Percentiles rank a stretch among this genome's conserved stretches.
Evolutionary conservation across 768 basidiomycete species (phyloP).

Genomic region (Hygrophoropsis aurantiaca): DNA sequence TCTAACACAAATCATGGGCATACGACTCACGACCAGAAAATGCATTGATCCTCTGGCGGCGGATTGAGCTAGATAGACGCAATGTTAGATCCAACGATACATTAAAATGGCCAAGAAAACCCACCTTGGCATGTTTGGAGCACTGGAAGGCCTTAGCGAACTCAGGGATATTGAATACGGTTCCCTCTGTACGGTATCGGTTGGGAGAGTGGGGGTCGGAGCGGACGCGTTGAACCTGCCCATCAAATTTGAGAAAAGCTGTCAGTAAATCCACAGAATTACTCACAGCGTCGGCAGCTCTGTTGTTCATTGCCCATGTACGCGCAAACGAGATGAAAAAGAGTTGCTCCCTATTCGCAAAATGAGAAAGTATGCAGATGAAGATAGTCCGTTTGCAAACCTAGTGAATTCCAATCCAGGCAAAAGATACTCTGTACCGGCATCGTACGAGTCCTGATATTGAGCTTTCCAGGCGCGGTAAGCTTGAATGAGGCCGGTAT

Average conservation of each 20-base stretch:
- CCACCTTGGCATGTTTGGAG: slow-evolving; percentile 68
- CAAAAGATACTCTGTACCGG: slow-evolving; percentile 68
- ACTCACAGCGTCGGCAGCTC: slow-evolving; percentile 72
- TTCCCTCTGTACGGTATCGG: slow-evolving; percentile 80
- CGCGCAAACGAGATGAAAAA: slow-evolving; percentile 92
- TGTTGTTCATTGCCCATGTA: slow-evolving; percentile 84
- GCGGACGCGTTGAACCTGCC: slow-evolving; percentile 71
- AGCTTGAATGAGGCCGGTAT: slow-evolving; percentile 80
- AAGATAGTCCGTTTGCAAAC: slow-evolving; percentile 31
- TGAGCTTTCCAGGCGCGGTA: slow-evolving; percentile 91
- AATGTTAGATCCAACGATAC: slow-evolving; percentile 2
- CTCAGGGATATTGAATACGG: slow-evolving; percentile 82
- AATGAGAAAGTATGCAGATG: not conserved
- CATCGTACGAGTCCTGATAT: slow-evolving; percentile 54
- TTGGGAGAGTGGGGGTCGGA: slow-evolving; percentile 89
- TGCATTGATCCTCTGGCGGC: slow-evolving; percentile 73
- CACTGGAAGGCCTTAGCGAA: slow-evolving; percentile 90
- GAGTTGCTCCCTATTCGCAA: slow-evolving; percentile 69
- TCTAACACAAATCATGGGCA: slow-evolving; percentile 4
- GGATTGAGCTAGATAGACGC: slow-evolving; percentile 65
- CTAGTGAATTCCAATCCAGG: slow-evolving; percentile 80
- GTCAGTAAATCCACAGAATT: not conserved
- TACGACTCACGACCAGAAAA: slow-evolving; percentile 64
- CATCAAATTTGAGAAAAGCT: not conserved
- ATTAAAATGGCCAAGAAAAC: slow-evolving; percentile 14